These are phyloP conservation scores for Blechomonas ayalai DNA, from an alignment of 208 protist genomes.

Conservation along the genomic window DNA sequence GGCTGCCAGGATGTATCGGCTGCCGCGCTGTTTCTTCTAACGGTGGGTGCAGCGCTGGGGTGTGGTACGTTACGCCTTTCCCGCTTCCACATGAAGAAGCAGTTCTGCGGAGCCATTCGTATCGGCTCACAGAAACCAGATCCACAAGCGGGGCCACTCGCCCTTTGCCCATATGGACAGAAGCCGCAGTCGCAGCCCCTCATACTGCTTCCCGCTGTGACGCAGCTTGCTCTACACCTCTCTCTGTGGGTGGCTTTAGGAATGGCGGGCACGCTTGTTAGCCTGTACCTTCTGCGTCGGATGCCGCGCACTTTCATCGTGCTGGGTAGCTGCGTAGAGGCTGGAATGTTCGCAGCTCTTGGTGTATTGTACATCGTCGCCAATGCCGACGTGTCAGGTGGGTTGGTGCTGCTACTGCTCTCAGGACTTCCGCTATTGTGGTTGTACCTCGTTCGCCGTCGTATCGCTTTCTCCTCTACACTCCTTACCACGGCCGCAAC, in stretches of 20 bases:
- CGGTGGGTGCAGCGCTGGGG: no score
- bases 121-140: no score
- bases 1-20: conserved; percentile 59
- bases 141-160: no score
- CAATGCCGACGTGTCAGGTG: conserved; percentile 1
- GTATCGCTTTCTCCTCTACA: conserved; percentile 47
- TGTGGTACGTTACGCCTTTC: no score
- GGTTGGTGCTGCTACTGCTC: conserved; percentile 19
- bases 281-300: conserved; percentile 3
- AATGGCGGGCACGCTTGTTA: not conserved
- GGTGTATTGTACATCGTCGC: conserved; percentile 2
- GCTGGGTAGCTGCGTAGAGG: conserved; percentile 2
- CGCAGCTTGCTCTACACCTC: no score
- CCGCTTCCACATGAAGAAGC: no score
- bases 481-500: conserved; percentile 28
- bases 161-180: no score
- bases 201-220: no score
- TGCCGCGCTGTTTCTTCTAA: conserved; percentile 42
- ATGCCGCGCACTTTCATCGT: conserved; percentile 7
- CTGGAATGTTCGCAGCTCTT: conserved; percentile 2
- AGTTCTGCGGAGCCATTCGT: no score
- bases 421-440: conserved; percentile 36
- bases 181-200: no score
- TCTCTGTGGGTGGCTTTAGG: conserved; percentile 14
- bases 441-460: conserved; percentile 52